Base-by-base conservation (phyloP, 1,284 basidiomycete genomes). In the Chondrostereum purpureum region DNA sequence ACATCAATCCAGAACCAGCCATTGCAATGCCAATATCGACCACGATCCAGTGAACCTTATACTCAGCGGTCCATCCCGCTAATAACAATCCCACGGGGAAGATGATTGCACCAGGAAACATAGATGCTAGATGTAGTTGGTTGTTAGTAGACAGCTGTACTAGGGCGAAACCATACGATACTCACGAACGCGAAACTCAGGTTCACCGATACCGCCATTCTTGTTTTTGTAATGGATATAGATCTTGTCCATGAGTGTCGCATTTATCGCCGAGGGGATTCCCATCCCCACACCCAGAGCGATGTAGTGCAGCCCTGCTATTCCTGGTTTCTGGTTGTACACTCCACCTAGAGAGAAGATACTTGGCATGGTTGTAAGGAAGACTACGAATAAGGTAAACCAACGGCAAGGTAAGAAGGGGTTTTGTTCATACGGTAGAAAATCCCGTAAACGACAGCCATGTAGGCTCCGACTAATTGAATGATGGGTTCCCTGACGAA, bases 21-120 rank as follows among this genome's bases (percentile, higher is more conserved):
- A 10, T 13, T 23, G 12, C 12, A 22, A 10, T 10, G 20, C 20
- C 80, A 35, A 85, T 70, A 52, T 86, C 81, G 0, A 80, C 74
- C 0, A 63, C 78, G 47, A 87, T 78, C 85, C 85, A 89, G 49
- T 77, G 77, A 0, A 75, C 55, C 18, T 63, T 58, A 1, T 68
- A 59, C 42, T 82, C 55, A 3, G 77, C 78, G 0, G 75, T 68
- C 85, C 85, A 89, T 11, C 86, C 85, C 1, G 75, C 62, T 10
- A 87, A 61, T 16, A 88, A 58, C 5, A 87, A 59, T 0, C 85
- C 86, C 0, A 74, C 63, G 54, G 3, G 53, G 53, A 82, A 65
- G 0, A 73, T 17, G 1, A 77, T 39, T 1, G 73, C 70, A 0
- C 78, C 80, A 0, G 77, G 68, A 16, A 86, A 54, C 72, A 88